Conservation (phyloP, 2,329 filamentous ascomycete genomes). For the Aspergillus transmontanensis region DNA sequence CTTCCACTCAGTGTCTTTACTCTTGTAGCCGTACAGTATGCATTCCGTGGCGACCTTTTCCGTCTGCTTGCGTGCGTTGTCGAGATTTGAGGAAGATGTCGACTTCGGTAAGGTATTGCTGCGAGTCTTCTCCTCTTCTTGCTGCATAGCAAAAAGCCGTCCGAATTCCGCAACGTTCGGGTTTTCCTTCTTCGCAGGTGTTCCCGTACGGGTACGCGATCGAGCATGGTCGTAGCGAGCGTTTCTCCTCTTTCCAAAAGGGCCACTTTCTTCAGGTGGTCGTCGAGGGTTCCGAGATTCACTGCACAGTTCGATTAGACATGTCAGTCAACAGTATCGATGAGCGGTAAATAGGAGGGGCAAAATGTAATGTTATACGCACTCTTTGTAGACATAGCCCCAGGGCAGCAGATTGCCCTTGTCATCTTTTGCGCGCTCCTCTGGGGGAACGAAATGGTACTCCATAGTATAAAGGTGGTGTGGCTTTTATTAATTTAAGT, state of each 20-base stretch:
- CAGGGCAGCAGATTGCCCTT: conserved; percentile 64
- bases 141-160: conserved; percentile 48
- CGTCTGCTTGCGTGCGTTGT: conserved; percentile 39
- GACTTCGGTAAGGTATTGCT: conserved; percentile 39
- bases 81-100: conserved; percentile 44
- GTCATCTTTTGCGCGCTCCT: conserved; percentile 63
- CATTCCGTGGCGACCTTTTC: conserved; percentile 71
- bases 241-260: conserved; percentile 59
- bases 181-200: conserved; percentile 61
- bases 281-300: conserved; percentile 54
- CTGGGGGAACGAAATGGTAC: conserved; percentile 65
- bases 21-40: conserved; percentile 80
- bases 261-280: conserved; percentile 61
- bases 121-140: conserved; percentile 43
- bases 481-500: not conserved
- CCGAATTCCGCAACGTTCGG: conserved; percentile 52
- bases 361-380: conserved; percentile 33
- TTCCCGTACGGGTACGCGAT: conserved; percentile 60
- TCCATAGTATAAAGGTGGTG: conserved; percentile 51
- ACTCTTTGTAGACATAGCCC: conserved; percentile 65
- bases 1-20: conserved; percentile 71
- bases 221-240: conserved; percentile 46
- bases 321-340: not conserved
- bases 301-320: conserved; percentile 24
- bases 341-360: no score